A percentile compares a stretch with the other conserved stretches of the same genome.
These are phyloP conservation scores for Stylosanthes scabra DNA, from an alignment of 331 rosid genomes.

Conservation along the genomic window DNA sequence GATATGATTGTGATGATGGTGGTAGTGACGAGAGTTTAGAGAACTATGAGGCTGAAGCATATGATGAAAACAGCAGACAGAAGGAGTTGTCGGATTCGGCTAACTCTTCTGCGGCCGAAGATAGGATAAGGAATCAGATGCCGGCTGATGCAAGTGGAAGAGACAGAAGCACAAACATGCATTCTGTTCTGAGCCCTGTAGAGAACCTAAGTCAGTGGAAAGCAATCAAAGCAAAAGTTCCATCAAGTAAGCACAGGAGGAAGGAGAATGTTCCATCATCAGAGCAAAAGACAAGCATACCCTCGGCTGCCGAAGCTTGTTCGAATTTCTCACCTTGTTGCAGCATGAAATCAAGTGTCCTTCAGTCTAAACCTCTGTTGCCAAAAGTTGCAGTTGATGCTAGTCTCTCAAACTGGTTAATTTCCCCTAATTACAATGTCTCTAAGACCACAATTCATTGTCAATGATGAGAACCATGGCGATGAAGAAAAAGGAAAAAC, in stretches of 20 bases:
- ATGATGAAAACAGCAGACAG: slow-evolving; percentile 37
- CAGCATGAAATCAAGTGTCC: slow-evolving; percentile 40
- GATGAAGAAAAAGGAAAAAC: slow-evolving; percentile 4
- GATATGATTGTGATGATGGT: slow-evolving; percentile 42
- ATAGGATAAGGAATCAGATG: slow-evolving; percentile 31
- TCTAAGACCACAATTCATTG: slow-evolving; percentile 44
- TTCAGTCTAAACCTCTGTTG: slow-evolving; percentile 61
- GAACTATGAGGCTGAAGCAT: slow-evolving; percentile 37
- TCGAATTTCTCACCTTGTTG: slow-evolving; percentile 43
- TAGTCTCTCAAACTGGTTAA: slow-evolving; percentile 87
- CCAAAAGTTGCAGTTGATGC: slow-evolving; percentile 70
- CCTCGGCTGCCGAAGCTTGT: slow-evolving; percentile 37
- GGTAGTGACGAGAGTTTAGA: slow-evolving; percentile 26
- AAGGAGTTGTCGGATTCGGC: slow-evolving; percentile 35
- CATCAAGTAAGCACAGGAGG: slow-evolving; percentile 59
- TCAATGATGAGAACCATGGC: slow-evolving; percentile 40
- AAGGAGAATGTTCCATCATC: slow-evolving; percentile 62
- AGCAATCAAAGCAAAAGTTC: slow-evolving; percentile 76
- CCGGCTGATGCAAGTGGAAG: slow-evolving; percentile 29
- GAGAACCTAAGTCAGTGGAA: slow-evolving; percentile 91
- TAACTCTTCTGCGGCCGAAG: slow-evolving; percentile 39
- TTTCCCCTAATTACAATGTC: slow-evolving; percentile 46
- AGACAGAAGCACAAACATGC: slow-evolving; percentile 42
- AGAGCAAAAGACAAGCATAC: slow-evolving; percentile 36
- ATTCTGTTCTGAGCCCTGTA: slow-evolving; percentile 78